Conservation (phyloP, 352 stramenopile genomes). For the Phytophthora litchii region DNA sequence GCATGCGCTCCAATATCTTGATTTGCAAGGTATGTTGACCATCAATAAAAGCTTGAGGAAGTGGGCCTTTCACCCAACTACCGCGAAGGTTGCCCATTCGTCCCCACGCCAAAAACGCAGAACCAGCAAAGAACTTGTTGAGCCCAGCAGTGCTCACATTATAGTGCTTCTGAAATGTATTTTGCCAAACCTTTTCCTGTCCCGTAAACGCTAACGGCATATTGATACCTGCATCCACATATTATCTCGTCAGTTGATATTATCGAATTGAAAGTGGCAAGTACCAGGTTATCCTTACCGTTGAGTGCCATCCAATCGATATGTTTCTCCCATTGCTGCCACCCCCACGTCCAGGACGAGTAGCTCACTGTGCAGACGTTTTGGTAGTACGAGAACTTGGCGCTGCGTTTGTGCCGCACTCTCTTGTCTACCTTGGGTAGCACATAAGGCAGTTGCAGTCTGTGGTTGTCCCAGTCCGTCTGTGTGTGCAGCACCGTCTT, state of each 20-base stretch:
- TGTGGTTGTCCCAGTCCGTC: slow-evolving; percentile 84
- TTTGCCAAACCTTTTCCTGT: slow-evolving; percentile 90
- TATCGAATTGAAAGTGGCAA: neutral
- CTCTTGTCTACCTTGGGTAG: slow-evolving; percentile 48
- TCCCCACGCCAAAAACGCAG: slow-evolving; percentile 90
- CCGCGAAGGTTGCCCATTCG: slow-evolving; percentile 90
- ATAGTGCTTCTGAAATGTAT: slow-evolving; percentile 83
- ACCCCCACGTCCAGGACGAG: slow-evolving; percentile 89
- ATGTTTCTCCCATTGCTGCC: slow-evolving; percentile 88
- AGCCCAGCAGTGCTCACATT: slow-evolving; percentile 79
- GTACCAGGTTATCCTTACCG: slow-evolving; percentile 31
- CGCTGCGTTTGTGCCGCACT: slow-evolving; percentile 55
- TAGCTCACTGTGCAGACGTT: slow-evolving; percentile 94
- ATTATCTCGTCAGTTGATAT: neutral
- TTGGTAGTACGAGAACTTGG: slow-evolving; percentile 91
- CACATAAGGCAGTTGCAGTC: slow-evolving; percentile 55
- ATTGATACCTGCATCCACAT: slow-evolving; percentile 68
- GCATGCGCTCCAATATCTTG: slow-evolving; percentile 84
- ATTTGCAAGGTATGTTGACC: slow-evolving; percentile 78
- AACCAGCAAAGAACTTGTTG: slow-evolving; percentile 89
- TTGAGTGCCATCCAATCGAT: slow-evolving; percentile 95
- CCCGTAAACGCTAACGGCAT: slow-evolving; percentile 91
- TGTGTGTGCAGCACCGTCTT: slow-evolving; percentile 76
- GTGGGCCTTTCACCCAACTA: slow-evolving; percentile 82
- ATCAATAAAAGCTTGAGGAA: slow-evolving; percentile 87